Evolutionary conservation across 306 rosid genomes (phyloP), one percentile per base, ranked within the genome.

Genomic region (Astragalus glycyphyllos): DNA sequence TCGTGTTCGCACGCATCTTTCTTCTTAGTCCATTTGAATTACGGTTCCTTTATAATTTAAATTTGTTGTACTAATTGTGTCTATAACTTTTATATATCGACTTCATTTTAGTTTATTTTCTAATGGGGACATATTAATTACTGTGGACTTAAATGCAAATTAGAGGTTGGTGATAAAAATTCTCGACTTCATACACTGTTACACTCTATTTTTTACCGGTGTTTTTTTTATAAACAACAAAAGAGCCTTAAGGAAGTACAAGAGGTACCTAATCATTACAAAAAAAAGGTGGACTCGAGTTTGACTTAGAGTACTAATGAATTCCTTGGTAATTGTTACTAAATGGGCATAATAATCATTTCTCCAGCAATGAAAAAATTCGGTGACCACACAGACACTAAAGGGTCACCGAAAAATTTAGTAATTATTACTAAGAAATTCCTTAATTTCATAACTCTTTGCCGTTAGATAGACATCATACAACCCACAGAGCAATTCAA

Each of bases 1-100:
- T 88, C 96, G 92, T 92, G 96, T 77, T 79, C 70, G 96, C 92
- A 90, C 96, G 96, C 92, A 38, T 84, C 59, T 73, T 58, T 32
- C 53, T 1, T 12, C 4, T 17, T 6, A 15, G 29, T 23, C 7
- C 37, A 56, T 4, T 64, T 35, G 48, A 57, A 26, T 40, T 78
- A 57, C 45, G 38, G 38, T 48, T 38, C 11, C 7, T 50, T 53
- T 44, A 6, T 5, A 54, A 44, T 54, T 44, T 46, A 45, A 12
- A 42, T 7, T 48, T n/a, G 9, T 9, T 37, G 53, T 64, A 35
- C 17, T 45, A 54, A 3, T 45, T 63, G 6, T 23, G n/a, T 38
- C 4, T 7, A 12, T 69, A 69, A 41, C 29, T 68, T 47, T n/a
- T n/a, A n/a, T 26, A 26, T 26, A 26, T 26, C 31, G 31, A 26